Evolutionary conservation across 805 yeast genomes (phyloP).

Genomic region (Lipomyces anomalus): DNA sequence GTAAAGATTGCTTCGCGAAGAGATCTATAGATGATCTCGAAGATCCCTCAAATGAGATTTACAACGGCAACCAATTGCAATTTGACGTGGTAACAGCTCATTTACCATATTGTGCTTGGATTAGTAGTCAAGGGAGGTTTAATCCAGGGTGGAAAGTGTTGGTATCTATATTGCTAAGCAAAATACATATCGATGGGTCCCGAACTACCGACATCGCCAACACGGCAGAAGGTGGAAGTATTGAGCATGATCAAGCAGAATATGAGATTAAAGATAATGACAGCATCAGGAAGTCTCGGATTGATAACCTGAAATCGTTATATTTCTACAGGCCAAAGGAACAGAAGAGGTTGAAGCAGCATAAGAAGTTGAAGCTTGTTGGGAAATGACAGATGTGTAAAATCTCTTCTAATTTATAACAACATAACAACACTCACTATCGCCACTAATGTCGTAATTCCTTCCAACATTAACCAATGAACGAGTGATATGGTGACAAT

Average conservation of each 20-base stretch:
- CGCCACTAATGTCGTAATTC: too few relatives aligned
- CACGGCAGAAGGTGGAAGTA: not conserved
- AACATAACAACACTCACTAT: too few relatives aligned
- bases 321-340: conserved; percentile 13
- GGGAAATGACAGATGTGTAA: too few relatives aligned
- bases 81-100: conserved; percentile 13
- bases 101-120: conserved; percentile 25
- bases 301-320: conserved; percentile 9
- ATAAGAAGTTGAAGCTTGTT: too few relatives aligned
- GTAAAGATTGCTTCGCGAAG: too few relatives aligned
- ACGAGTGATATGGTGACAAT: not conserved
- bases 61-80: too few relatives aligned
- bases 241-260: conserved; percentile 2
- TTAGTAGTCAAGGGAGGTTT: not conserved
- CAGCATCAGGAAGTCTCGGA: conserved; percentile 3
- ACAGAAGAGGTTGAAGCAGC: not conserved
- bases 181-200: not conserved
- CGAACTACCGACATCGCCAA: not conserved
- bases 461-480: not conserved
- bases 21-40: too few relatives aligned
- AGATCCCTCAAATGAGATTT: too few relatives aligned
- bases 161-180: conserved; percentile 7
- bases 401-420: too few relatives aligned
- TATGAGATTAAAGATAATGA: too few relatives aligned
- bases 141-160: conserved; percentile 18